Conservation (phyloP, 306 rosid species). For the Arachis stenosperma region DNA sequence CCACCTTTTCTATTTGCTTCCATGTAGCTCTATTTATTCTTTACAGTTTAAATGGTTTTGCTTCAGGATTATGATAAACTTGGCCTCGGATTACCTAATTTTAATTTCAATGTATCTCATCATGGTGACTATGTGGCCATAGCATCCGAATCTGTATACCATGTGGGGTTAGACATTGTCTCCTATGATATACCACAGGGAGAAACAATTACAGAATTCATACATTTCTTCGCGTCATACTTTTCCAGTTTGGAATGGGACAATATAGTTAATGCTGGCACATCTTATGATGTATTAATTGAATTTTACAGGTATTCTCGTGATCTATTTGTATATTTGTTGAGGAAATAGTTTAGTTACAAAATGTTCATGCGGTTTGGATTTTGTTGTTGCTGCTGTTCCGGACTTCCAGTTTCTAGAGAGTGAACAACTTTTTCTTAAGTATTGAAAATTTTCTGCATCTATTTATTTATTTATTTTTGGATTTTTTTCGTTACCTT, state of each 20-base stretch:
- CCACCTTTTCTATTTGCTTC: not conserved
- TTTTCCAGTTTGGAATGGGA: constrained; percentile 84
- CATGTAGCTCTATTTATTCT: constrained; percentile 1
- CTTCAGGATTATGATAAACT: constrained; percentile 54
- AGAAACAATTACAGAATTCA: constrained; percentile 57
- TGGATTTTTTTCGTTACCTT: not conserved
- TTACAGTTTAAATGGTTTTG: not conserved
- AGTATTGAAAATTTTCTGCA: not conserved
- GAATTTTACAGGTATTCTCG: constrained; percentile 72
- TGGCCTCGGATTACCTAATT: constrained; percentile 64
- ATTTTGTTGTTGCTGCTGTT: constrained; percentile 1
- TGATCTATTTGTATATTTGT: constrained; percentile 24
- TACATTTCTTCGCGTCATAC: constrained; percentile 65
- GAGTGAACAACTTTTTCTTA: not conserved
- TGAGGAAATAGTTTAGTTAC: not conserved
- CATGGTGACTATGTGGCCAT: constrained; percentile 92
- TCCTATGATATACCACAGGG: constrained; percentile 58
- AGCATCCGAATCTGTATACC: constrained; percentile 88
- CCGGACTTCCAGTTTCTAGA: constrained; percentile 2
- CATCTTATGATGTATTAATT: constrained; percentile 55
- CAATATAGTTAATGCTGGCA: constrained; percentile 59
- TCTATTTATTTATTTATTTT: not conserved
- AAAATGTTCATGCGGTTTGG: not conserved
- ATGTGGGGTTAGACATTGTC: constrained; percentile 87
- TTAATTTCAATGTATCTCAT: constrained; percentile 87